A percentile compares a stretch with the other conserved stretches of the same genome.
These are phyloP conservation scores for Mycena pura DNA, from an alignment of 768 basidiomycete species.

Conservation along the genomic window DNA sequence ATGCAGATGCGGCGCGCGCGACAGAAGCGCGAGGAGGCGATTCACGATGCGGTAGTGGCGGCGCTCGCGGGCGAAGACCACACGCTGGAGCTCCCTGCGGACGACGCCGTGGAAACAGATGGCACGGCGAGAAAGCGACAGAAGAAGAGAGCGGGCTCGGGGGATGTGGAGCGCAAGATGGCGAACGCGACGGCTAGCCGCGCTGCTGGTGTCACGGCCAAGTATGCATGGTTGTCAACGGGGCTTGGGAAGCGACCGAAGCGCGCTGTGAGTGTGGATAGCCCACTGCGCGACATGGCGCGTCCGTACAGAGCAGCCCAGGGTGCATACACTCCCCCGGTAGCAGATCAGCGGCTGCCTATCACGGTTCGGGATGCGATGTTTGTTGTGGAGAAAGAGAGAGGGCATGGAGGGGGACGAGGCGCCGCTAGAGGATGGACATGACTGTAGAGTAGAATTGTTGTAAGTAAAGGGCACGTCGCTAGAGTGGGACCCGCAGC, in stretches of 20 bases:
- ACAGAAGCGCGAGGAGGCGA: constrained; percentile 70
- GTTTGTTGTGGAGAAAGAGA: constrained; percentile 85
- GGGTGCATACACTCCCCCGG: constrained; percentile 45
- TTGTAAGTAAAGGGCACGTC: no score
- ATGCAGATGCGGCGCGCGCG: constrained; percentile 72
- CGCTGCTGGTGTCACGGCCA: constrained; percentile 81
- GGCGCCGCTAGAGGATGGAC: constrained; percentile 76
- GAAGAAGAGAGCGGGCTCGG: constrained; percentile 86
- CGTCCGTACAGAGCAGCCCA: constrained; percentile 60
- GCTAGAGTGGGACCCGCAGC: no score
- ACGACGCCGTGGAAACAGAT: constrained; percentile 46
- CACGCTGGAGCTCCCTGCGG: constrained; percentile 38
- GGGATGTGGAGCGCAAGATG: constrained; percentile 89
- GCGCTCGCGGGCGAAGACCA: constrained; percentile 49
- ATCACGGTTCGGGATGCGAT: constrained; percentile 82
- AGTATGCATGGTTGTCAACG: constrained; percentile 88
- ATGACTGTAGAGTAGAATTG: background rate
- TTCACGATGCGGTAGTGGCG: constrained; percentile 70
- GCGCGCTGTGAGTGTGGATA: constrained; percentile 29
- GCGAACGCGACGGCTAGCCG: constrained; percentile 87
- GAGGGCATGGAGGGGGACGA: constrained; percentile 82
- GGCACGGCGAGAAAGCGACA: constrained; percentile 73
- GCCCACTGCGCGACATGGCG: constrained; percentile 16
- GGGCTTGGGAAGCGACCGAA: constrained; percentile 40
- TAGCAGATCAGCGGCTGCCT: constrained; percentile 62